Conservation (phyloP, 805 yeast species). For the Saccharomycopsis lassenensis region DNA sequence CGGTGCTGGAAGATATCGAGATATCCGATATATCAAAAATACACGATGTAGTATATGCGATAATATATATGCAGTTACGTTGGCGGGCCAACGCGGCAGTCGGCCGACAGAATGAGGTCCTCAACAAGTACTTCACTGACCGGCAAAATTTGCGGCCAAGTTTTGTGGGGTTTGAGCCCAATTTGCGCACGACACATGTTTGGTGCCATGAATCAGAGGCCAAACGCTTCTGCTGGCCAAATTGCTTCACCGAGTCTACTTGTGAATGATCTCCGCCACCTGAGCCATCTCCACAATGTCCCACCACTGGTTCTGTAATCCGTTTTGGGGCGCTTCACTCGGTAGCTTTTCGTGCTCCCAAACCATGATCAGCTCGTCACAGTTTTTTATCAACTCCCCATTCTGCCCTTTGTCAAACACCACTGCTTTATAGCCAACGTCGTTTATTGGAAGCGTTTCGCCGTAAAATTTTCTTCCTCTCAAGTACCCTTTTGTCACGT, state of each 20-base stretch:
- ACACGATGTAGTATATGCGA: too few relatives aligned
- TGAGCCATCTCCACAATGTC: slow-evolving; percentile 15
- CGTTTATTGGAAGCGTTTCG: slow-evolving; percentile 5
- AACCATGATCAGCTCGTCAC: slow-evolving; percentile 6
- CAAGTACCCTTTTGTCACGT: slow-evolving; percentile 10
- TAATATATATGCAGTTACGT: too few relatives aligned
- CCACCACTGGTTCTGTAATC: slow-evolving; percentile 17
- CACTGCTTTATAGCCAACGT: background rate
- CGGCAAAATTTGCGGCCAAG: too few relatives aligned
- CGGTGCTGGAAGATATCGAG: too few relatives aligned
- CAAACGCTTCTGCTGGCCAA: background rate
- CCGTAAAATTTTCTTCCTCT: slow-evolving; percentile 17
- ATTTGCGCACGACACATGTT: too few relatives aligned
- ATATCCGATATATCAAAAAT: too few relatives aligned
- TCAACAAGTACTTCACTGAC: too few relatives aligned
- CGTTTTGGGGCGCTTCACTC: slow-evolving; percentile 8
- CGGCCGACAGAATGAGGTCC: too few relatives aligned
- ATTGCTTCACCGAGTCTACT: background rate
- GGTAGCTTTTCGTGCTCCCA: slow-evolving; percentile 19
- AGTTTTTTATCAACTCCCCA: background rate
- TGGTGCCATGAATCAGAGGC: too few relatives aligned
- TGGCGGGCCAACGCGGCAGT: too few relatives aligned
- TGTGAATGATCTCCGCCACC: slow-evolving; percentile 13
- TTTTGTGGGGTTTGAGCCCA: too few relatives aligned
- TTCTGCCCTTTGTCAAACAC: slow-evolving; percentile 8